A percentile compares a stretch with the other conserved stretches of the same genome.
Evolutionary conservation across 106 monocot species (phyloP).

Genomic region (Dendrobium chrysotoxum): DNA sequence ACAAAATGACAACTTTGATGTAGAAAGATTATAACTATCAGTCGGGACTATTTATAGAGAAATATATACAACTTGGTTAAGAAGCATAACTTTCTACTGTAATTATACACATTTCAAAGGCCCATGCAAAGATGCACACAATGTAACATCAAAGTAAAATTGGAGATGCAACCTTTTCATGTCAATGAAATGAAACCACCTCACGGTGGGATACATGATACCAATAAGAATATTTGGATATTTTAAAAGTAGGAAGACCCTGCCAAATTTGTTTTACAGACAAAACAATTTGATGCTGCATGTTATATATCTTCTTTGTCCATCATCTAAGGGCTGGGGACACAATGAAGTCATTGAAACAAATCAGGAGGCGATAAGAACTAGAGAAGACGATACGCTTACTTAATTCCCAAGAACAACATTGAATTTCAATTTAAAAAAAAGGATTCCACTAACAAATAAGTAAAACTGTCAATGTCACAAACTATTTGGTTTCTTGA

Average conservation of each 20-base stretch:
- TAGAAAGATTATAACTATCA: not conserved
- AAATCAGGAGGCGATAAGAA: not conserved
- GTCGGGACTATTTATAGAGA: not conserved
- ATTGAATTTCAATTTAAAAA: not conserved
- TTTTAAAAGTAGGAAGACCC: not conserved
- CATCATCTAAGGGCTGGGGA: too few relatives aligned
- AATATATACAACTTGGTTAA: not conserved
- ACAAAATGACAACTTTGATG: not conserved
- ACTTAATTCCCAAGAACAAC: not conserved
- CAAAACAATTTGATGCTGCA: not conserved
- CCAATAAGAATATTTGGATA: not conserved
- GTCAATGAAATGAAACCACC: not conserved
- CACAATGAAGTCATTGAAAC: too few relatives aligned
- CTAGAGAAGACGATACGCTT: not conserved
- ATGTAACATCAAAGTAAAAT: not conserved
- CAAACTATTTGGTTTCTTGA: not conserved
- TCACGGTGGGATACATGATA: not conserved
- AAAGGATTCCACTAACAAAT: not conserved
- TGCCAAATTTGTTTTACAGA: not conserved
- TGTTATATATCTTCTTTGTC: not conserved
- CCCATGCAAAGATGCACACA: not conserved
- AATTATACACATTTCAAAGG: not conserved
- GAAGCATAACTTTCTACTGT: not conserved
- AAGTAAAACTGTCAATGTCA: not conserved
- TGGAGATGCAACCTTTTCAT: not conserved